A percentile compares a stretch with the other conserved stretches of the same genome.
Conservation (phyloP, 306 rosid genomes). For the Ziziphus jujuba region DNA sequence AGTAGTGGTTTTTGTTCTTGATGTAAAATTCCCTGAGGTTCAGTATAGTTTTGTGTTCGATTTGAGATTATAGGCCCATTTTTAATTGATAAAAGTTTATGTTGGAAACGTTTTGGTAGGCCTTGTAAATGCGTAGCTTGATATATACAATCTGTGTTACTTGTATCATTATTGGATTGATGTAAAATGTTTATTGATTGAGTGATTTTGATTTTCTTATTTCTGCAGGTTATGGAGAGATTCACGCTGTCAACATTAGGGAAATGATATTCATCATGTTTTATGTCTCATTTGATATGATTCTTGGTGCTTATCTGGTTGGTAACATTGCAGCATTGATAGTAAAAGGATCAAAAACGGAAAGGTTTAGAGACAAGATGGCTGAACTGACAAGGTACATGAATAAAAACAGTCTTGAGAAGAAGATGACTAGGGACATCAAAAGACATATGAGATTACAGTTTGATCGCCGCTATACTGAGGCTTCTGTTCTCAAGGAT, state of each 20-base stretch:
- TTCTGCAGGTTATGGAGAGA: slow-evolving; percentile 61
- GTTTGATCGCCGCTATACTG: slow-evolving; percentile 44
- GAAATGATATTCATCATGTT: slow-evolving; percentile 74
- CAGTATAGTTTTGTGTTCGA: too few relatives aligned
- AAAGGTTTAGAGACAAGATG: slow-evolving; percentile 64
- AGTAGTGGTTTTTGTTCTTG: too few relatives aligned
- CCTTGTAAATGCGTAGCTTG: too few relatives aligned
- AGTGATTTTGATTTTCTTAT: neutral
- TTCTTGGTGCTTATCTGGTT: slow-evolving; percentile 63
- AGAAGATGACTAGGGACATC: slow-evolving; percentile 28
- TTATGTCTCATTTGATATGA: slow-evolving; percentile 68
- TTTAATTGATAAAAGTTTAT: too few relatives aligned
- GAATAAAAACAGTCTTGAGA: slow-evolving; percentile 47
- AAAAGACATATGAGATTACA: slow-evolving; percentile 53
- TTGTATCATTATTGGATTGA: too few relatives aligned
- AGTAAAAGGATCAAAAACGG: slow-evolving; percentile 69
- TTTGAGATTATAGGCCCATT: too few relatives aligned
- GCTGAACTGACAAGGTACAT: slow-evolving; percentile 48
- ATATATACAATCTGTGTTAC: too few relatives aligned
- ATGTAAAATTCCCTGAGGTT: too few relatives aligned
- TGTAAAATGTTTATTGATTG: too few relatives aligned
- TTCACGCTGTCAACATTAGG: slow-evolving; percentile 64
- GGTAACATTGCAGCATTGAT: slow-evolving; percentile 67
- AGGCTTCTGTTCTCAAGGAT: slow-evolving; percentile 47
- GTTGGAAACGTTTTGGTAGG: too few relatives aligned